A percentile compares a stretch with the other conserved stretches of the same genome.
These are phyloP conservation scores for Myxozyma mucilagina DNA, from an alignment of 805 yeast genomes.

Conservation along the genomic window DNA sequence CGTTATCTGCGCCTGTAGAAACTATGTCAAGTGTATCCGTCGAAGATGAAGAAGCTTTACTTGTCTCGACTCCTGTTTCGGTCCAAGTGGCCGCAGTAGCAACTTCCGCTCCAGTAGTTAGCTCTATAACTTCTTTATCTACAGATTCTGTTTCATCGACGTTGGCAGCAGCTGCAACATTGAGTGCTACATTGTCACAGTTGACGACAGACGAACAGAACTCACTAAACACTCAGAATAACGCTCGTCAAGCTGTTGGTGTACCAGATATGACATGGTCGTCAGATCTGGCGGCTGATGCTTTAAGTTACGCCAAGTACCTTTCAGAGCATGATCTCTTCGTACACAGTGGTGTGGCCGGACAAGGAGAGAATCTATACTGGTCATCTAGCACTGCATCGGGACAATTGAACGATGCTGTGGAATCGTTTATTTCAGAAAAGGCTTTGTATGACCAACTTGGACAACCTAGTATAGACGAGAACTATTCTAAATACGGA, in stretches of 20 bases:
- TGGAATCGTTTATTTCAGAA: slow-evolving; percentile 1
- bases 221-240: slow-evolving; percentile 4
- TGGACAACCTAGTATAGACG: slow-evolving; percentile 8
- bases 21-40: neutral
- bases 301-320: slow-evolving; percentile 8
- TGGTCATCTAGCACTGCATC: slow-evolving; percentile 2
- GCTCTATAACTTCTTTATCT: neutral
- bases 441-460: slow-evolving; percentile 1
- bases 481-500: neutral
- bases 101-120: neutral
- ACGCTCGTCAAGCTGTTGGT: slow-evolving; percentile 6
- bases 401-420: slow-evolving; percentile 9
- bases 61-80: neutral
- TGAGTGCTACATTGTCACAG: neutral
- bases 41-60: neutral
- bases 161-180: neutral
- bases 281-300: slow-evolving; percentile 4
- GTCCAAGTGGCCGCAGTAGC: neutral
- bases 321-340: slow-evolving; percentile 5
- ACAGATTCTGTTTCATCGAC: neutral
- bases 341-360: slow-evolving; percentile 5
- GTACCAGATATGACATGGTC: slow-evolving; percentile 5
- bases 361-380: slow-evolving; percentile 13
- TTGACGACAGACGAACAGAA: slow-evolving; percentile 4
- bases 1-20: neutral